Base-by-base conservation (phyloP, 257 asterid species). In the Solanum ossicruentum region DNA sequence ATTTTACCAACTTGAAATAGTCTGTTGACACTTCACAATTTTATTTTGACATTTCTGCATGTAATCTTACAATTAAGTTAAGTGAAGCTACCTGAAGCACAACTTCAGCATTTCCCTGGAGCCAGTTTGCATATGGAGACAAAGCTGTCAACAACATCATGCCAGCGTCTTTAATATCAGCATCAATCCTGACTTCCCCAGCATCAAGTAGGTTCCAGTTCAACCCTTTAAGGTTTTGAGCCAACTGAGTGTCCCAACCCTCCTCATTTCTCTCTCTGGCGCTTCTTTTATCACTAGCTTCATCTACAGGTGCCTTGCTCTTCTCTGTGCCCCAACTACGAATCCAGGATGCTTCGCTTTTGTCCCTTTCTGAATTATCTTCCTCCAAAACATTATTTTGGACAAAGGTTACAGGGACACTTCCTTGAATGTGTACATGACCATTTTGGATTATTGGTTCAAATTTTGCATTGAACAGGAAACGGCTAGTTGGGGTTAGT, bases 111-210 rank as follows among this genome's bases (percentile, higher is more conserved):
- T 86, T 95, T 81, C 99, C 99, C 26, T 97, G 96, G 83, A 97
- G 97, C 99, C 99, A 97, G 86, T 95, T 95, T 43, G 98, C 99
- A 89, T 97, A 90, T 84, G 99, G 99, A 88, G 99, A 95, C 86
- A 95, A 89, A 54, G 99, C 98, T 41, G 99, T 94, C 87, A 97
- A 90, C 91, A 97, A 88, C 96, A 94, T 93, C 99, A 97, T 97
- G 86, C 99, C 99, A 77, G 98, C 97, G 77, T 97, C 99, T 91
- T 94, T 97, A 77, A 97, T 90, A 90, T 97, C 98, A 87, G 98
- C 98, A 90, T 97, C 99, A 49, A 97, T 91, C 88, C 99, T 92
- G 84, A 97, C 98, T 90, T 97, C 99, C 84, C 97, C 98, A 20
- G 91, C 97, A 91, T 97, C 99, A 89, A 97, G 86, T 86, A 95